Evolutionary conservation across 2,329 filamentous ascomycete genomes (phyloP).

Genomic region (Xylaria sp.): DNA sequence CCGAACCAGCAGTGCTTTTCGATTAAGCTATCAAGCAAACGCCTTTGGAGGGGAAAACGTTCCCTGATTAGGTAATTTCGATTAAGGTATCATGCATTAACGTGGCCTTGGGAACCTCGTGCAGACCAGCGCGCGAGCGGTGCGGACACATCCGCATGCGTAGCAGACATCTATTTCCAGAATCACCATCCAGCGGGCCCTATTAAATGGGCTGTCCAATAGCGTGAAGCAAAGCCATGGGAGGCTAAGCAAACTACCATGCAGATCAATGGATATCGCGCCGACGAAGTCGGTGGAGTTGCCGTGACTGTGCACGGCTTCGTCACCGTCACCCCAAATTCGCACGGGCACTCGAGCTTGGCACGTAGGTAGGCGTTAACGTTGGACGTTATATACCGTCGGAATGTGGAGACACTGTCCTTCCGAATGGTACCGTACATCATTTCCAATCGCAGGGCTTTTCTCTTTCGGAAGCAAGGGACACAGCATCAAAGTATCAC

Average conservation of each 20-base stretch:
- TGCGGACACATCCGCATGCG: conserved; percentile 16
- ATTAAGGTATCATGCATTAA: conserved; percentile 6
- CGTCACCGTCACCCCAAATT: background rate
- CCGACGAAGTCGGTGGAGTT: conserved; percentile 8
- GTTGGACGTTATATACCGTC: background rate
- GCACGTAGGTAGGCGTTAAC: background rate
- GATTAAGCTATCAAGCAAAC: background rate
- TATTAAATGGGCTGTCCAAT: background rate
- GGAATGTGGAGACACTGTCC: background rate
- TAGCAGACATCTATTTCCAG: background rate
- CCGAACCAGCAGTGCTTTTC: background rate
- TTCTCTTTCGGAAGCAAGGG: background rate
- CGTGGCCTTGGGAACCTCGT: conserved; percentile 4
- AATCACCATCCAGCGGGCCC: background rate
- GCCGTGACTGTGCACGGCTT: background rate
- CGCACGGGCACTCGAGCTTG: background rate
- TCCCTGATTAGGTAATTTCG: background rate
- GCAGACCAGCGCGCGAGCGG: background rate
- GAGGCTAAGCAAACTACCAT: background rate
- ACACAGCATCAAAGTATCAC: background rate
- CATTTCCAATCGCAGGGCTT: conserved; percentile 13
- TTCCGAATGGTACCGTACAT: conserved; percentile 12
- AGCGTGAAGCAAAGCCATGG: background rate
- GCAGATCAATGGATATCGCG: conserved; percentile 10
- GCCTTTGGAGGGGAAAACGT: background rate